Conservation (phyloP, 768 basidiomycete species). For the Mycena pura region DNA sequence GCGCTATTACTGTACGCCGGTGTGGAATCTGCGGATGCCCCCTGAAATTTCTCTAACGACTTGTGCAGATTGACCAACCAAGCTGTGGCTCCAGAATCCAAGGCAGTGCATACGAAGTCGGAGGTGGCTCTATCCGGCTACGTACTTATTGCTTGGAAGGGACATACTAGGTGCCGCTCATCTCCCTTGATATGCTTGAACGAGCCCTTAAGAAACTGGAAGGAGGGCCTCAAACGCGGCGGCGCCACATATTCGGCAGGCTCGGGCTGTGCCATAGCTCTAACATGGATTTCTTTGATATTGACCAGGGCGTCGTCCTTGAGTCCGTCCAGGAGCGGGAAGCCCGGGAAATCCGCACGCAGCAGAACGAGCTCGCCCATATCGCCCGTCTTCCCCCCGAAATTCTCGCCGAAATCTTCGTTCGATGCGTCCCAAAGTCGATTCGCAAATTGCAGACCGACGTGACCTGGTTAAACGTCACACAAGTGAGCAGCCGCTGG, state of each 20-base stretch:
- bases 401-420: slow-evolving; percentile 26
- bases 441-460: neutral
- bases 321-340: slow-evolving; percentile 12
- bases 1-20: too few relatives aligned
- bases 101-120: too few relatives aligned
- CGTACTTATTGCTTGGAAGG: too few relatives aligned
- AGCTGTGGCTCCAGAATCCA: too few relatives aligned
- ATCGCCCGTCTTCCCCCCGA: slow-evolving; percentile 25
- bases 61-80: too few relatives aligned
- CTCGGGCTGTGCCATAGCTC: slow-evolving; percentile 1
- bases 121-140: too few relatives aligned
- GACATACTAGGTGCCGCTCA: too few relatives aligned
- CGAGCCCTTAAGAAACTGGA: neutral
- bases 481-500: slow-evolving; percentile 20
- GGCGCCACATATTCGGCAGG: slow-evolving; percentile 1
- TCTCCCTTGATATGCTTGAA: neutral
- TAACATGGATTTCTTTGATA: neutral
- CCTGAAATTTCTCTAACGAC: too few relatives aligned
- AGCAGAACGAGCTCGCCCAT: slow-evolving; percentile 14
- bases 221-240: neutral
- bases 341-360: slow-evolving; percentile 2
- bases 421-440: slow-evolving; percentile 21
- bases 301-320: neutral
- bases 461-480: slow-evolving; percentile 24
- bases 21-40: too few relatives aligned